Evolutionary conservation across 179 eudicot genomes (phyloP).

Genomic region (Camellia oleifera): DNA sequence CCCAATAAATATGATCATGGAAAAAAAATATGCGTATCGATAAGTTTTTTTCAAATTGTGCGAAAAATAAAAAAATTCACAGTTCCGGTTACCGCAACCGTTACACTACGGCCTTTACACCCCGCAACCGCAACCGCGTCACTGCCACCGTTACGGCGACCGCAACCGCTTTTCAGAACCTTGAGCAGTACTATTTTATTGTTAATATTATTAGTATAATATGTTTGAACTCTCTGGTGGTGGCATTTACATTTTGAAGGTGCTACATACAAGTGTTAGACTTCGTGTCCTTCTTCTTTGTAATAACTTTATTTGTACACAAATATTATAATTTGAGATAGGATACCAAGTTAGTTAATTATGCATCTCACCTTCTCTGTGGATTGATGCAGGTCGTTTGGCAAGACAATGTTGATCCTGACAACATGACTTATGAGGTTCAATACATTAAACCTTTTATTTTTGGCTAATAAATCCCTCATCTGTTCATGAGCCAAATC

Average conservation of each 20-base stretch:
- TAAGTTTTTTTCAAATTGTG: too few species aligned
- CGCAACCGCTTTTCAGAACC: too few species aligned
- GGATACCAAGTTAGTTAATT: conserved; percentile 10
- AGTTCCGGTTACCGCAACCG: too few species aligned
- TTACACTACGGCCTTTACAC: too few species aligned
- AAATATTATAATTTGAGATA: background rate
- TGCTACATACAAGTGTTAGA: background rate
- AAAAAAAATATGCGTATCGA: too few species aligned
- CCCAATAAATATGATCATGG: too few species aligned
- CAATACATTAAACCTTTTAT: conserved; percentile 5
- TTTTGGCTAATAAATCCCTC: background rate
- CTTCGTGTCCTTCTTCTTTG: background rate
- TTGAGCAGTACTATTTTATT: background rate
- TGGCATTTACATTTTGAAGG: background rate
- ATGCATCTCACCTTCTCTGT: conserved; percentile 11
- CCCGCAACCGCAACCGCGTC: too few species aligned
- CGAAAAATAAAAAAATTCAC: too few species aligned
- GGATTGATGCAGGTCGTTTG: conserved; percentile 59
- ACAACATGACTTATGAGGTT: conserved; percentile 96
- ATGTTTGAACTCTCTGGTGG: background rate
- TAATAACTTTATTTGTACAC: background rate
- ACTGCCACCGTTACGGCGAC: too few species aligned
- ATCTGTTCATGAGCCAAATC: background rate
- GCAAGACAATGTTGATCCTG: conserved; percentile 89
- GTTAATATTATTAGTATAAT: background rate